A percentile compares a stretch with the other conserved stretches of the same genome.
These are phyloP conservation scores for Seiridium unicorne DNA, from an alignment of 2,329 filamentous ascomycete species.

Conservation along the genomic window DNA sequence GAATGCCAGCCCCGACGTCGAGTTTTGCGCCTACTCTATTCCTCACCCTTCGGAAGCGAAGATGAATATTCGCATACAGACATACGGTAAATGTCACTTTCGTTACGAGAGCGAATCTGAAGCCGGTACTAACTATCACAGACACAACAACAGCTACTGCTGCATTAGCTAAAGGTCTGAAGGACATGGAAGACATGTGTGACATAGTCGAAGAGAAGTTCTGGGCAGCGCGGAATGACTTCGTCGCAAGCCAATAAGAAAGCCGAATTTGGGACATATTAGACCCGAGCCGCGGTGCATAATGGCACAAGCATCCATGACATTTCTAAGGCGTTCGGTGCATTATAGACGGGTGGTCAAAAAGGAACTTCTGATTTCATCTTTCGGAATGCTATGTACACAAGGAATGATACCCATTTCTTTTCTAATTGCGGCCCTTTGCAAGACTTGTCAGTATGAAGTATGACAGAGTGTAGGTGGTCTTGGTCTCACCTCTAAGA, in stretches of 20 bases:
- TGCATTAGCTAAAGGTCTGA: slow-evolving; percentile 85
- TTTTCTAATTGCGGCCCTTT: slow-evolving; percentile 56
- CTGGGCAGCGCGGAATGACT: slow-evolving; percentile 63
- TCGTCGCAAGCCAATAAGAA: slow-evolving; percentile 29
- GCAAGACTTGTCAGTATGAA: not conserved
- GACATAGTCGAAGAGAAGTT: slow-evolving; percentile 95
- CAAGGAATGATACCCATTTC: slow-evolving; percentile 25
- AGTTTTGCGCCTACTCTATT: slow-evolving; percentile 98
- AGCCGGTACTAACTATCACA: slow-evolving; percentile 31
- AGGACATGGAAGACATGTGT: slow-evolving; percentile 86
- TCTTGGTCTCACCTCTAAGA: slow-evolving; percentile 74
- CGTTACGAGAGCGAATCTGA: not conserved
- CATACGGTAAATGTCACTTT: slow-evolving; percentile 67
- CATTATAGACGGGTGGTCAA: slow-evolving; percentile 21
- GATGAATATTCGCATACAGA: slow-evolving; percentile 98
- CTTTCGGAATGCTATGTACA: slow-evolving; percentile 34
- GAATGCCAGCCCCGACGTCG: slow-evolving; percentile 77
- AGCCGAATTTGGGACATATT: too few relatives aligned
- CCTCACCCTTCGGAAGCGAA: slow-evolving; percentile 93
- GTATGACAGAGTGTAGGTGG: not conserved
- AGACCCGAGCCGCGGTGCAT: not conserved
- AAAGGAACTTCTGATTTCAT: slow-evolving; percentile 28
- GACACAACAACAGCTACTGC: slow-evolving; percentile 78
- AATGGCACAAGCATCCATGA: not conserved
- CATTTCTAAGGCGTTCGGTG: slow-evolving; percentile 26